Base-by-base conservation (phyloP, 2,329 filamentous ascomycete genomes). In the Hypoxylon sp. region DNA sequence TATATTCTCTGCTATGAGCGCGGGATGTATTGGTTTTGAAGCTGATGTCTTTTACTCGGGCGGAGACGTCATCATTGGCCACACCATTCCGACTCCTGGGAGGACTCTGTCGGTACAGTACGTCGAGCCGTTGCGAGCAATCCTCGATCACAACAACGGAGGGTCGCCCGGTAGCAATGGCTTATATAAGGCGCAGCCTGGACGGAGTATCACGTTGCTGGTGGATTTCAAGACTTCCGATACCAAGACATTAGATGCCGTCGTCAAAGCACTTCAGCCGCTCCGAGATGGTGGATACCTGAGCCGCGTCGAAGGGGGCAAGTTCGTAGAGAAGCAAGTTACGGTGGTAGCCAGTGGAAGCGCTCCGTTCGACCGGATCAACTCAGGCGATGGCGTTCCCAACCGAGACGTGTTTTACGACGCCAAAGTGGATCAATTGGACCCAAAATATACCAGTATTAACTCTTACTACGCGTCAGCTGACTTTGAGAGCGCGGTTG, bases 401-500 rank as follows among this genome's bases (percentile, higher is more conserved):
- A 30, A 70, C 36, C 55, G 71, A 10, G 75, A 77, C 45, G 51
- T 77, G 21, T 76, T 77, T 59, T 75, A 71, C 49, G 75, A 77
- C 25, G 75, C 75, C 10, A 65, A 73, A 7, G 69, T 75, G 4
- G 73, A 73, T 30, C 65, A 64, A 9, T 60, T 73, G 43, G 53
- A 64, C 43, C 52, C 52, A 11, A 21, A 65, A 4, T 76, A 70
- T 45, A 72, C 59, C 41, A 63, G 64, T 50, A 43, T 62, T 51
- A 75, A 76, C 65, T 76, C 75, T 5, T 74, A 75, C 64, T 75
- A 75, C 38, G 75, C 75, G 17, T 77, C 75, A 3, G 75, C 73
- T 1, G 71, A 76, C 49, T 75, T 75, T 49, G 19, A 74, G 41
- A 61, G 53, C 45, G 73, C 69, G 6, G 56, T 74, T 10, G 73